A percentile compares a stretch with the other conserved stretches of the same genome.
Evolutionary conservation across 2,329 filamentous ascomycete genomes (phyloP).

Genomic region (Cadophora malorum): DNA sequence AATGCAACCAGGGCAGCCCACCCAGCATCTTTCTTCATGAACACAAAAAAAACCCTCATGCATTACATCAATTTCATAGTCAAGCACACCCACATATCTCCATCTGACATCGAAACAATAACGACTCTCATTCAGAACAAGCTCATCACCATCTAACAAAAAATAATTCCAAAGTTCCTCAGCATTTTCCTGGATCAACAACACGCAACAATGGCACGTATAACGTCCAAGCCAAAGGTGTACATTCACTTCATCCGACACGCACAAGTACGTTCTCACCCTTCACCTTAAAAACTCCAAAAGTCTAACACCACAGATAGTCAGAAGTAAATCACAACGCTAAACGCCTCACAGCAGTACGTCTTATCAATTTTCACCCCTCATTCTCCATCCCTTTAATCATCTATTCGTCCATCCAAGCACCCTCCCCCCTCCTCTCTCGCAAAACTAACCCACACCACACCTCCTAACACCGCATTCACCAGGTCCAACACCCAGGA

Average conservation of each 20-base stretch:
- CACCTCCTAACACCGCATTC: neutral
- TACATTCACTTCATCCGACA: constrained; percentile 11
- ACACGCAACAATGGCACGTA: neutral
- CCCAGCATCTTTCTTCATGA: neutral
- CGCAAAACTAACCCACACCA: too few species aligned
- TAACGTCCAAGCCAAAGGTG: neutral
- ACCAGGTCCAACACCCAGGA: neutral
- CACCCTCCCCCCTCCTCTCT: too few species aligned
- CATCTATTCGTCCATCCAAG: neutral
- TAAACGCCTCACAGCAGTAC: neutral
- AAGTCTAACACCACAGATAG: neutral
- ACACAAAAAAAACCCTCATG: neutral
- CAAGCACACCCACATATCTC: neutral
- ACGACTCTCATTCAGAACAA: neutral
- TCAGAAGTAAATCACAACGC: neutral
- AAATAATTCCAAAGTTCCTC: neutral
- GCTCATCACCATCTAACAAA: neutral
- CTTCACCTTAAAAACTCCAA: neutral
- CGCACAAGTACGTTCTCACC: neutral
- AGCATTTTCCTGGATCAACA: neutral
- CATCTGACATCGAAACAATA: neutral
- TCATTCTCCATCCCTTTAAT: neutral
- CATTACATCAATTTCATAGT: neutral
- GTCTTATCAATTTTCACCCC: too few species aligned
- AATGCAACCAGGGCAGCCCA: neutral